Evolutionary conservation across 2,329 filamentous ascomycete genomes (phyloP).

Genomic region (Aspergillus intermedius): DNA sequence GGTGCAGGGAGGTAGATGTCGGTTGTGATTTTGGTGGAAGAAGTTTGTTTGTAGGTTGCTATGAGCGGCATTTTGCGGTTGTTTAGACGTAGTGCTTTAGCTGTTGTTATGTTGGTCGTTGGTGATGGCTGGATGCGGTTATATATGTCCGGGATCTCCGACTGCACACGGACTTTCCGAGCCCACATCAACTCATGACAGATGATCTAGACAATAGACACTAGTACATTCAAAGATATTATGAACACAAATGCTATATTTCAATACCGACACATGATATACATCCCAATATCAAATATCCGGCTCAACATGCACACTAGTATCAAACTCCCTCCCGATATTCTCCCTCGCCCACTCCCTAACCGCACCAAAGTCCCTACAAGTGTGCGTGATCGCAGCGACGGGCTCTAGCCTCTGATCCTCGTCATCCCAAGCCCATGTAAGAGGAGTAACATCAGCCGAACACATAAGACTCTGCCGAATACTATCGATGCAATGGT

Average conservation of each 20-base stretch:
- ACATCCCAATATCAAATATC: too few relatives aligned
- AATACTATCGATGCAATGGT: slow-evolving; percentile 12
- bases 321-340: background rate
- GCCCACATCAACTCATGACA: too few relatives aligned
- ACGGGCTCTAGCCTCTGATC: background rate
- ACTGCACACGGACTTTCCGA: too few relatives aligned
- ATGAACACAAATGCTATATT: too few relatives aligned
- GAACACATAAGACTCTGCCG: slow-evolving; percentile 15
- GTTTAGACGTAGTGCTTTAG: slow-evolving; percentile 6
- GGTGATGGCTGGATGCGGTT: background rate
- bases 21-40: slow-evolving; percentile 17
- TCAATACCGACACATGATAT: too few relatives aligned
- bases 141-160: too few relatives aligned
- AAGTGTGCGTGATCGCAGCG: slow-evolving; percentile 7
- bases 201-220: too few relatives aligned
- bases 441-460: slow-evolving; percentile 5
- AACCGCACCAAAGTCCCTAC: slow-evolving; percentile 12
- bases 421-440: slow-evolving; percentile 6
- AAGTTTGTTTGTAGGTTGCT: slow-evolving; percentile 17
- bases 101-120: background rate
- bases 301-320: background rate
- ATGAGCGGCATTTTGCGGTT: slow-evolving; percentile 9
- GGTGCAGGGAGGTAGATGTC: slow-evolving; percentile 21
- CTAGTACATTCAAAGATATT: too few relatives aligned
- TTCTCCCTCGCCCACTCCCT: slow-evolving; percentile 6